phyloP scores from a whole-genome alignment of 495 filamentous ascomycete genomes.

The Hypoxylon fragiforme region DNA sequence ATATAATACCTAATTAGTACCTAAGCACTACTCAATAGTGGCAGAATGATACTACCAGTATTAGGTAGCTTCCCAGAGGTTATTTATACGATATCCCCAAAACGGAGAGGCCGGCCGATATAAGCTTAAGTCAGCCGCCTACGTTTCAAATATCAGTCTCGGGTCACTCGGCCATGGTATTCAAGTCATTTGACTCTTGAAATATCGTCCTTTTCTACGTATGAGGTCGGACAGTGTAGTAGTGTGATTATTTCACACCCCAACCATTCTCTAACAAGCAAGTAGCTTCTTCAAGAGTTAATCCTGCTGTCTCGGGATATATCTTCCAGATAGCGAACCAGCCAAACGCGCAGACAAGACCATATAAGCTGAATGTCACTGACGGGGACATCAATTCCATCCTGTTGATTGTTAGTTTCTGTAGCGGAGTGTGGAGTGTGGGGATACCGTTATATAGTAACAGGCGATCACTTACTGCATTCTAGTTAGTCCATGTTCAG shows the following conservation, averaged over 20 bases:
- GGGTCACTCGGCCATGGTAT: neutral
- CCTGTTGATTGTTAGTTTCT: constrained; percentile 14
- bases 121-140: neutral
- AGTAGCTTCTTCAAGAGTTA: constrained; percentile 81
- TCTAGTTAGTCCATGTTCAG: constrained; percentile 6
- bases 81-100: too few relatives aligned
- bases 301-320: constrained; percentile 83
- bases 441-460: neutral
- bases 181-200: neutral
- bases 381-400: constrained; percentile 75
- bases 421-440: neutral
- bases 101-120: neutral
- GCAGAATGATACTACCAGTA: too few relatives aligned
- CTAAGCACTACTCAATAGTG: too few relatives aligned
- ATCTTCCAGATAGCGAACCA: constrained; percentile 69
- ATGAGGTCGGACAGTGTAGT: too few relatives aligned
- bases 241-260: constrained; percentile 60
- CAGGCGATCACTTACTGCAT: constrained; percentile 23
- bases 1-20: too few relatives aligned
- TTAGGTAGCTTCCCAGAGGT: too few relatives aligned
- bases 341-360: constrained; percentile 65
- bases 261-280: constrained; percentile 71
- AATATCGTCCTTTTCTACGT: neutral
- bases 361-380: constrained; percentile 81
- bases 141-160: neutral